Evolutionary conservation across 805 yeast genomes (phyloP), one percentile per base, ranked within the genome.

Genomic region (Yarrowia sp.): DNA sequence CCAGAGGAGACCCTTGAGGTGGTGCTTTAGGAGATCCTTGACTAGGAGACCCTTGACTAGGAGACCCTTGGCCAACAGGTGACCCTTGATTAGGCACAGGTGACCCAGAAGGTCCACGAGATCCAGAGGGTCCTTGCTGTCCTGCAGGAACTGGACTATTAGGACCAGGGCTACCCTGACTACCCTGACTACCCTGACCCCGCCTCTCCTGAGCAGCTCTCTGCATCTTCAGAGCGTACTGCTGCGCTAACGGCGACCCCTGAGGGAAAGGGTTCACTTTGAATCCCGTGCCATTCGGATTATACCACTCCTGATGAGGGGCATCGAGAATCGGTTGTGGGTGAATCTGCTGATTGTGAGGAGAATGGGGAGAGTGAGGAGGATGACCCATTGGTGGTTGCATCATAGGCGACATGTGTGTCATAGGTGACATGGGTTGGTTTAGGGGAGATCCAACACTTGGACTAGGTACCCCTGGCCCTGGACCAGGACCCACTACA

Each of bases 261-360:
- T 59, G 65, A 2, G 65, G 65, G 11, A 59, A 59, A 7, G 65
- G 65, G 19, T 59, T 59, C 52, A 59, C n/a, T n/a, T 59, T 59
- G 16, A 32, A 59, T 7, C 65, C 65, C 9, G 65, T 42, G 4
- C 65, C 65, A 12, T 59, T 42, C 3, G 65, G 65, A 11, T 16
- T 35, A 16, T 59, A 59, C 52, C 50, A 43, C 52, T 59, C 65
- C 50, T 19, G 35, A 8, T 42, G 65, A 26, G 32, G 32, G 2
- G 32, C 32, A 2, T 26, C 32, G 7, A 26, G 32, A 26, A 26
- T 26, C 32, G 32, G 32, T 26, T 26, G 32, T 26, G 32, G 32
- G 32, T 26, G 32, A 26, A 26, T 26, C 32, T 26, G 32, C 32
- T 26, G 32, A 26, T 26, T 26, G 32, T 26, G 32, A 5, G 32